phyloP scores from a whole-genome alignment of 208 protist species.

The Trypanosoma conorhini region DNA sequence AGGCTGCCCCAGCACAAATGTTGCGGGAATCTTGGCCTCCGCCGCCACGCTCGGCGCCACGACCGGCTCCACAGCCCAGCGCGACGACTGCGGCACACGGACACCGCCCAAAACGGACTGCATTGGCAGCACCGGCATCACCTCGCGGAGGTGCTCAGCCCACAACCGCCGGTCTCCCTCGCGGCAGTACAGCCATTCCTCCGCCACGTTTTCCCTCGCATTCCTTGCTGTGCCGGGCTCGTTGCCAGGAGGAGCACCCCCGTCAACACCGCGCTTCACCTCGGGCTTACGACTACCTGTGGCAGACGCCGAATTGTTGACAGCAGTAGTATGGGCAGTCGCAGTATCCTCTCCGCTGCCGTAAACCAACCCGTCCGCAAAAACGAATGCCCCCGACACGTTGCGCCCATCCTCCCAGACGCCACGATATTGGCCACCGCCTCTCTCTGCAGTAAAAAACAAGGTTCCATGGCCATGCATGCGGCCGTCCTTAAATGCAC shows the following conservation, averaged over 20 bases:
- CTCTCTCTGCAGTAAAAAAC: conserved; percentile 48
- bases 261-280: conserved; percentile 1
- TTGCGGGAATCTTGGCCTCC: conserved; percentile 44
- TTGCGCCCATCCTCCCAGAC: conserved; percentile 77
- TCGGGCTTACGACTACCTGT: background rate
- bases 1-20: conserved; percentile 67
- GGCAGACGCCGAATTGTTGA: background rate
- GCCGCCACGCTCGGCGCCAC: conserved; percentile 59
- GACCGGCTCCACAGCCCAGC: conserved; percentile 47
- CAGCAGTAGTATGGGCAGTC: background rate
- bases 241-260: background rate
- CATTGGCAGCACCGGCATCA: conserved; percentile 73
- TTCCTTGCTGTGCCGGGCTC: background rate
- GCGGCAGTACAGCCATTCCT: conserved; percentile 82
- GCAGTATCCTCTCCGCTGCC: conserved; percentile 18
- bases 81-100: conserved; percentile 14
- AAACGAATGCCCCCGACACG: conserved; percentile 80
- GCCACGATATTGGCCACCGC: conserved; percentile 81
- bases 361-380: conserved; percentile 82
- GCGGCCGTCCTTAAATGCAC: conserved; percentile 70
- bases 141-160: conserved; percentile 79
- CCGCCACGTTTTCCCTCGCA: conserved; percentile 7
- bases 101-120: conserved; percentile 66
- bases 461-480: conserved; percentile 86
- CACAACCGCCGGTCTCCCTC: conserved; percentile 81